Percentiles rank a stretch among this genome's conserved stretches.
These are phyloP conservation scores for Vigna angularis DNA, from an alignment of 306 rosid genomes.

Conservation along the genomic window DNA sequence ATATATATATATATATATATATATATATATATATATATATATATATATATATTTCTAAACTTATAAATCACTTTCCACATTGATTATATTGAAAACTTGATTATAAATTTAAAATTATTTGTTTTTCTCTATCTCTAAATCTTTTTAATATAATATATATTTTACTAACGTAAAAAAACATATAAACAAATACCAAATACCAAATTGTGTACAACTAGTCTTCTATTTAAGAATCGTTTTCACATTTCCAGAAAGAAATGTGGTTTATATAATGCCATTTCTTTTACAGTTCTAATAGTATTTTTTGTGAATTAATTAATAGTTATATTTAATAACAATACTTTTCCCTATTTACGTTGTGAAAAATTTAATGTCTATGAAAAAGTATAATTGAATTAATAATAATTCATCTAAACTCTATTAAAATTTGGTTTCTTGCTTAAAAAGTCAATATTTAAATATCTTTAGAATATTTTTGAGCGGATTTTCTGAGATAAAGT, in stretches of 20 bases:
- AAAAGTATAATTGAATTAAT: background rate
- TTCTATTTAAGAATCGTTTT: background rate
- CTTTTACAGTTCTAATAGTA: too few species aligned
- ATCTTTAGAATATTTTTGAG: background rate
- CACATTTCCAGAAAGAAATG: background rate
- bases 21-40: too few species aligned
- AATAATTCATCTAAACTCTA: background rate
- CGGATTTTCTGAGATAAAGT: background rate
- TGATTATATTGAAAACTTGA: too few species aligned
- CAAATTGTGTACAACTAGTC: too few species aligned
- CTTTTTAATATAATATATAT: too few species aligned
- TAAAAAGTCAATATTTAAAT: background rate
- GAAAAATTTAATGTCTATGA: background rate
- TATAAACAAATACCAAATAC: too few species aligned
- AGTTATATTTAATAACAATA: background rate
- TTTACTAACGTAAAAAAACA: too few species aligned
- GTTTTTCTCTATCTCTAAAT: too few species aligned
- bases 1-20: too few species aligned
- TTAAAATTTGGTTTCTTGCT: background rate
- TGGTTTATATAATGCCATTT: background rate
- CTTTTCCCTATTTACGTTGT: background rate
- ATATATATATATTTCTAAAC: too few species aligned
- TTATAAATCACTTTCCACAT: too few species aligned
- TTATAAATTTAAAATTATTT: too few species aligned
- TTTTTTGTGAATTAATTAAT: background rate